phyloP scores from a whole-genome alignment of 169 alveolate genomes.

The Plasmodium gonderi region DNA sequence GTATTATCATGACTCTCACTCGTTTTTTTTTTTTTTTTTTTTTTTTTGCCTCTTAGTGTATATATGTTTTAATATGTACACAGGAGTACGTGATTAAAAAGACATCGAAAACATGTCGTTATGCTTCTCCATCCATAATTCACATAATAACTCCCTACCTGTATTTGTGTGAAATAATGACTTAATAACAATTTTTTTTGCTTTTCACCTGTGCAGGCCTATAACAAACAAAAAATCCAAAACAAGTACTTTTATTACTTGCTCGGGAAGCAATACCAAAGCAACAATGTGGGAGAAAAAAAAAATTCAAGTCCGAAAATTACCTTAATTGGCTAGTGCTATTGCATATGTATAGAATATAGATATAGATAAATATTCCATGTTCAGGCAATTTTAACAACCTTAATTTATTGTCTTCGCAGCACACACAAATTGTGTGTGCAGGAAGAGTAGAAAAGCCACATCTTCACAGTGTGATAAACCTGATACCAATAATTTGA shows the following conservation, averaged over 20 bases:
- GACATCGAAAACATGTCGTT: no score
- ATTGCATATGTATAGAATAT: background rate
- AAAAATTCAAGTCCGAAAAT: background rate
- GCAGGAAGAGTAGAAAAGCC: background rate
- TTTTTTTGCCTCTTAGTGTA: no score
- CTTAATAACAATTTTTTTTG: background rate
- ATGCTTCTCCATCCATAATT: no score
- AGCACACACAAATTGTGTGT: background rate
- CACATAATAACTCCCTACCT: no score
- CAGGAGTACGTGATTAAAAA: background rate
- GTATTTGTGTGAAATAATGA: no score
- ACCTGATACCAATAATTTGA: no score
- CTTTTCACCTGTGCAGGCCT: constrained; percentile 36
- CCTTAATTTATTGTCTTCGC: background rate
- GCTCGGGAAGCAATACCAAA: constrained; percentile 62
- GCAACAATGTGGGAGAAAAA: background rate
- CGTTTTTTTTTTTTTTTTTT: no score
- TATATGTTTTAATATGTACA: background rate
- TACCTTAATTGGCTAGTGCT: constrained; percentile 59
- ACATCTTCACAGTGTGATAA: background rate
- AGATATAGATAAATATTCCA: background rate
- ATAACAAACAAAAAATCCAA: constrained; percentile 44
- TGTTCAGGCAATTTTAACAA: constrained; percentile 3
- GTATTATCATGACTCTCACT: constrained; percentile 27
- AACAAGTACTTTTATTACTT: constrained; percentile 62